Evolutionary conservation across 2,329 filamentous ascomycete species (phyloP).

Genomic region (Penicillium nordicum): DNA sequence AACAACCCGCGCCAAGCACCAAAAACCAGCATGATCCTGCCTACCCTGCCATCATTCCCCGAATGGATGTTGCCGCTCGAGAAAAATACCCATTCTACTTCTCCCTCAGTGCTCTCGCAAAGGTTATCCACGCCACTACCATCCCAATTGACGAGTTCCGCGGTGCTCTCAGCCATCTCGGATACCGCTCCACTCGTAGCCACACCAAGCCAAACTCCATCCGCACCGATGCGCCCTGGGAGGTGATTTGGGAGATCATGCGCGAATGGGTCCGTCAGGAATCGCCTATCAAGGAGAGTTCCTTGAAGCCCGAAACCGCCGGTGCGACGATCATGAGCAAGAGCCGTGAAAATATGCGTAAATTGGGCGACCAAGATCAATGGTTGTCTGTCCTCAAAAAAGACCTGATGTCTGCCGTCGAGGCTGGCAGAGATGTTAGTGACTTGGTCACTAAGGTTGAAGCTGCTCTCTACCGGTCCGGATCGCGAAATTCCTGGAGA

Average conservation of each 20-base stretch:
- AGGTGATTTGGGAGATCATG: constrained; percentile 87
- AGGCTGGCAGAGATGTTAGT: constrained; percentile 33
- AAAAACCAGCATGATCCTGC: constrained; percentile 10
- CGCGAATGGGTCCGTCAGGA: constrained; percentile 84
- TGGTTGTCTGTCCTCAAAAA: constrained; percentile 33
- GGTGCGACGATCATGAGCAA: constrained; percentile 66
- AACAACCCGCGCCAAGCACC: neutral
- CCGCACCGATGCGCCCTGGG: constrained; percentile 91
- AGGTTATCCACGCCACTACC: constrained; percentile 72
- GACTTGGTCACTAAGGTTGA: constrained; percentile 45
- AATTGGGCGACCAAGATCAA: constrained; percentile 33
- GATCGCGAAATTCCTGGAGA: constrained; percentile 21
- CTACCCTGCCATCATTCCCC: constrained; percentile 40
- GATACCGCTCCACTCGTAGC: constrained; percentile 78
- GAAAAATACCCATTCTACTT: constrained; percentile 86
- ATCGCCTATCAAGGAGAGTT: constrained; percentile 69
- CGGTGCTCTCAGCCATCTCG: constrained; percentile 75
- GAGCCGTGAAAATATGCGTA: constrained; percentile 32
- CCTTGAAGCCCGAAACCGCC: constrained; percentile 65
- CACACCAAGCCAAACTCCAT: constrained; percentile 87
- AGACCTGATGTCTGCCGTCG: constrained; percentile 35
- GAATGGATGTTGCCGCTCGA: constrained; percentile 58
- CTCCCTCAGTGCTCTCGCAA: constrained; percentile 69
- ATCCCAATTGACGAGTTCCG: constrained; percentile 75
- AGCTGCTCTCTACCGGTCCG: constrained; percentile 42